Evolutionary conservation across 2,329 filamentous ascomycete genomes (phyloP), one percentile per base, ranked within the genome.

Genomic region (Lachnellula subtilissima): DNA sequence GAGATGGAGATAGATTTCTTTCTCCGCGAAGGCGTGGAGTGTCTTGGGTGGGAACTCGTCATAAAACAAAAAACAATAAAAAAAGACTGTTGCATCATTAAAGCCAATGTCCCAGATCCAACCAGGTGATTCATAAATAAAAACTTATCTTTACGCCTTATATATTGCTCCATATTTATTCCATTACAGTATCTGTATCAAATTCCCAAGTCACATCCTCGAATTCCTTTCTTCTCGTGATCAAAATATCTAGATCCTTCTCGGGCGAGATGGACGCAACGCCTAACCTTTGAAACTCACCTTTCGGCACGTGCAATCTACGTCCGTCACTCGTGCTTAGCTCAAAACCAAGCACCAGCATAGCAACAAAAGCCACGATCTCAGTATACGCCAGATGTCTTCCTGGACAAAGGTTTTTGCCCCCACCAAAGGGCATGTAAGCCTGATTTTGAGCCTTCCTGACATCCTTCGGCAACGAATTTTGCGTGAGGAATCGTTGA

Each of bases 381-480:
- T 74, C 71, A 28, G 69, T 67, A 59, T 66, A 70, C 5, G 71
- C 71, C 40, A 73, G 69, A 61, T 73, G 65, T 12, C 71, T 64
- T 0, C 72, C 72, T 1, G 72, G 72, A 56, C 72, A 74, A 7
- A 73, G 52, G 40, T 70, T 69, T 59, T 69, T 72, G 5, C 72
- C 72, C 5, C 72, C 72, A 22, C 72, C 72, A 52, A 73, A 74
- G 1, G 72, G 70, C 19, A 68, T 65, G 58, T 69, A 73, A 2
- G 54, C 57, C 17, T 53, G 50, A 14, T 52, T 56, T 19, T 52
- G 53, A 3, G 47, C 32, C n/a, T 56, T 59, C 19, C 53, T 55
- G 5, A 19, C 40, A 12, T 64, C 57, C 39, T 58, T 61, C 19
- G 47, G 45, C 12, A 54, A 32, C 23, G 54, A 45, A 23, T 14